These are phyloP conservation scores for Penicillium mononematosum DNA, from an alignment of 495 filamentous ascomycete species.

Conservation along the genomic window DNA sequence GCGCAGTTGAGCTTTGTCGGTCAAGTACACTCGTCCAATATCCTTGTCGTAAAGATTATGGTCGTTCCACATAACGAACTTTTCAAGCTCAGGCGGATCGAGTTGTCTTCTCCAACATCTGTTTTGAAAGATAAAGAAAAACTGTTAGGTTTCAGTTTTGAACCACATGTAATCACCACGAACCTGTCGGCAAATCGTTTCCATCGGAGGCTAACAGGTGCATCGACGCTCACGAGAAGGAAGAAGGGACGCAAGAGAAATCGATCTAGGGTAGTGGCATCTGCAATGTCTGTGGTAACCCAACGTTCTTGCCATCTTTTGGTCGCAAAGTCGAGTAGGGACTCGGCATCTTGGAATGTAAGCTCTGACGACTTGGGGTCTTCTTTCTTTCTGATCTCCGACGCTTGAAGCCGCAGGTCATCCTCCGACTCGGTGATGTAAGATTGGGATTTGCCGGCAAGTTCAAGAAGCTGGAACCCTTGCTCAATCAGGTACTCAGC, in stretches of 20 bases:
- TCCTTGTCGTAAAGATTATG: conserved; percentile 67
- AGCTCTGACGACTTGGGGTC: conserved; percentile 24
- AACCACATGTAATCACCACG: conserved; percentile 5
- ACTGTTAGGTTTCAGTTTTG: neutral
- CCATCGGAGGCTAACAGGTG: conserved; percentile 81
- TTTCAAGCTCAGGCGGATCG: conserved; percentile 61
- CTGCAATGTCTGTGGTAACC: conserved; percentile 79
- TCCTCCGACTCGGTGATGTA: conserved; percentile 29
- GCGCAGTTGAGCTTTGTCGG: conserved; percentile 75
- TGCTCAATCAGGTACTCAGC: conserved; percentile 78
- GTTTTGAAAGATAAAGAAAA: neutral
- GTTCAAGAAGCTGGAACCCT: conserved; percentile 58
- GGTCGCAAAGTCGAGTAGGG: conserved; percentile 80
- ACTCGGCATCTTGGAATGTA: conserved; percentile 57
- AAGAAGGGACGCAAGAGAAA: conserved; percentile 85
- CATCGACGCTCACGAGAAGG: conserved; percentile 87
- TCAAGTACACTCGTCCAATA: conserved; percentile 66
- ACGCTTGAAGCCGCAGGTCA: conserved; percentile 33
- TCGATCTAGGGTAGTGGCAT: conserved; percentile 64
- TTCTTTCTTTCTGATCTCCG: conserved; percentile 22
- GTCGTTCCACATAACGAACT: conserved; percentile 77
- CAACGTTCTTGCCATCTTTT: conserved; percentile 76
- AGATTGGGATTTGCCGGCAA: conserved; percentile 23
- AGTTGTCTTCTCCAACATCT: conserved; percentile 46
- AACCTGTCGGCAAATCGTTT: conserved; percentile 63